A percentile compares a stretch with the other conserved stretches of the same genome.
Evolutionary conservation across 495 filamentous ascomycete genomes (phyloP).

Genomic region (Daldinia bambusicola): DNA sequence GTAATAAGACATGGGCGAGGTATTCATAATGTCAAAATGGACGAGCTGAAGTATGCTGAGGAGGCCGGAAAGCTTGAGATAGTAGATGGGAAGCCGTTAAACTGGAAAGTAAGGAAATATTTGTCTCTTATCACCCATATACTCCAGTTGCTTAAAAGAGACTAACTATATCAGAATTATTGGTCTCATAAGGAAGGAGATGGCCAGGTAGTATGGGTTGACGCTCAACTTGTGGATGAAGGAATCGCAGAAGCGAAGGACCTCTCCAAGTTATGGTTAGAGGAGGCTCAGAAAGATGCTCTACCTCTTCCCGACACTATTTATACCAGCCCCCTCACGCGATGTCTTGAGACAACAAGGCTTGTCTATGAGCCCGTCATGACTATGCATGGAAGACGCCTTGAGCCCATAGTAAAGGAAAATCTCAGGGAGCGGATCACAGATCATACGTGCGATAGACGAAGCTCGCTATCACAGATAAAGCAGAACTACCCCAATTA

Average conservation of each 20-base stretch:
- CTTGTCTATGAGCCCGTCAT: constrained; percentile 65
- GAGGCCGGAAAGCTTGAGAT: constrained; percentile 11
- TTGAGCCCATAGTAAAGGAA: background rate
- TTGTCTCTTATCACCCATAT: background rate
- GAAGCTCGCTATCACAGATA: background rate
- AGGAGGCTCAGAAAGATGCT: background rate
- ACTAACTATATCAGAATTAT: constrained; percentile 57
- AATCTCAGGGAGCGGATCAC: constrained; percentile 1
- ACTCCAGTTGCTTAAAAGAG: background rate
- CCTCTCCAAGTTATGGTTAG: constrained; percentile 68
- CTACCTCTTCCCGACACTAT: constrained; percentile 63
- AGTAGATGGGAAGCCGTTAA: background rate
- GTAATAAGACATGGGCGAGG: constrained; percentile 30
- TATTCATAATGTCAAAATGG: constrained; percentile 31
- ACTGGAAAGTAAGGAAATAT: background rate
- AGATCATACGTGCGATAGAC: background rate
- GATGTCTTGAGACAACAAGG: constrained; percentile 71
- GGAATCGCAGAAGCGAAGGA: constrained; percentile 70
- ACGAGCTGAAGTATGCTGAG: constrained; percentile 16
- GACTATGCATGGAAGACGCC: background rate
- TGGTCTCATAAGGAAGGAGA: constrained; percentile 78
- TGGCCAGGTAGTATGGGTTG: constrained; percentile 71
- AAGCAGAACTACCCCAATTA: background rate
- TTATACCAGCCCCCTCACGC: constrained; percentile 74
- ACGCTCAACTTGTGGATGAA: constrained; percentile 70